Evolutionary conservation across 805 yeast species (phyloP), one percentile per base, ranked within the genome.

Genomic region (Zygotorulaspora sp.): DNA sequence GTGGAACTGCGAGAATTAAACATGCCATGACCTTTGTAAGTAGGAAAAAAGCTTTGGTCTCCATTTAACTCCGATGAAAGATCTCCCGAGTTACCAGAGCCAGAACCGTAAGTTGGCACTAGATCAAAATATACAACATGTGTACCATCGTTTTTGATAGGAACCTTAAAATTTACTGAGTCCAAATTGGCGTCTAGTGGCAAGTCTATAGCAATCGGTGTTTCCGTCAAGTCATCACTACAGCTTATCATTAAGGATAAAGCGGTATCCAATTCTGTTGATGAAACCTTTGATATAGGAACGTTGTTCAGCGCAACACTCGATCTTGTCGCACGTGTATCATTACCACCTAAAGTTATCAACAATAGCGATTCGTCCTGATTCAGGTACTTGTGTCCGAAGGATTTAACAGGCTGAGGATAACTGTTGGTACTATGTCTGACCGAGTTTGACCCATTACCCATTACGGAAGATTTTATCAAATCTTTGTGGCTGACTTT

Each of bases 211-310:
- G 81, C 68, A 1, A 75, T 75, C 1, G 84, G 77, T 3, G 83
- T 74, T 40, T 75, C 81, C 9, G 61, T 64, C 8, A 63, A 47
- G 6, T 62, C 55, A 18, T 63, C 62, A 7, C 57, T 53, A 6
- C 63, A 61, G 42, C 49, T 52, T n/a, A 89, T 72, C 7, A 78
- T 77, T 30, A 89, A 66, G 0, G 95, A 82, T 25, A 89, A 71
- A 0, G 95, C 95, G 3, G 95, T 86, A 50, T 89, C 96, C 25
- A 88, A 68, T 56, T 85, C 92, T 0, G 95, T 83, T n/a, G 80
- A 72, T 41, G 80, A 83, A 2, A 80, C 80, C 51, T 80, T 81
- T 1, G 88, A 72, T 36, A 81, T 65, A 5, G 94, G 87, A n/a
- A 83, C 84, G 24, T 77, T 70, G 45, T 82, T 81, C 38, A 87